Base-by-base conservation (phyloP, 495 filamentous ascomycete species). In the Letharia lupina region DNA sequence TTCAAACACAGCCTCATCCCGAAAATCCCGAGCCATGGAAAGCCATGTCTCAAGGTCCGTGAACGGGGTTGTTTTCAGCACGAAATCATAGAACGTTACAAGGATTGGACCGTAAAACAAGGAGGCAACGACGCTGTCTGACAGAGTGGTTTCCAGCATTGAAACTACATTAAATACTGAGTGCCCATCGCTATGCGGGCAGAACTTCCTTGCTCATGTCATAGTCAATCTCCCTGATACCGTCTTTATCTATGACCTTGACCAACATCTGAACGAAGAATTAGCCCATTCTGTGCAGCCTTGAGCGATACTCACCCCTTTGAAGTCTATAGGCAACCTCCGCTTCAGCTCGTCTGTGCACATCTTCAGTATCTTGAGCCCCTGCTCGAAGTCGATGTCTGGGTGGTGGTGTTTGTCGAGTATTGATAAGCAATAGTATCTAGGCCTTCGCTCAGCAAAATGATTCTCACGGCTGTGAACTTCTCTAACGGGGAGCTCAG, bases 321-420 rank as follows among this genome's bases (percentile, higher is more conserved):
- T 98, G 84, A 96, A 98, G 77, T 98, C 94, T 77, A 98, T 89
- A 67, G 94, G 94, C 82, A 98, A 83, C 78, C 92, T 81, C 72
- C 95, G 86, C 84, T 96, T 95, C 73, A 96, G 82, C 82, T 98
- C 94, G 74, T 98, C 92, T 70, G 90, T 91, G 77, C 94, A 98
- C 87, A 97, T 89, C 70, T 83, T 84, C 69, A 98, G 81, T 56
- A 98, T 84, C 80, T 96, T 91, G 75, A 95, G 81, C 57, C 94
- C 94, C 77, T 93, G 84, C 60, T 91, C 92, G 33, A 93, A 83
- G 62, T 81, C 78, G 76, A 98, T 97, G 74, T 97, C 86, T 45
- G 94, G 93, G 68, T 98, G 89, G 74, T 98, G 94, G 71, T 98
- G 94, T 79, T 98, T 98, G 79, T 98, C 94, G 28, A 98, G 85